Base-by-base conservation (phyloP, 352 stramenopile genomes). In the Halophytophthora batemanensis region DNA sequence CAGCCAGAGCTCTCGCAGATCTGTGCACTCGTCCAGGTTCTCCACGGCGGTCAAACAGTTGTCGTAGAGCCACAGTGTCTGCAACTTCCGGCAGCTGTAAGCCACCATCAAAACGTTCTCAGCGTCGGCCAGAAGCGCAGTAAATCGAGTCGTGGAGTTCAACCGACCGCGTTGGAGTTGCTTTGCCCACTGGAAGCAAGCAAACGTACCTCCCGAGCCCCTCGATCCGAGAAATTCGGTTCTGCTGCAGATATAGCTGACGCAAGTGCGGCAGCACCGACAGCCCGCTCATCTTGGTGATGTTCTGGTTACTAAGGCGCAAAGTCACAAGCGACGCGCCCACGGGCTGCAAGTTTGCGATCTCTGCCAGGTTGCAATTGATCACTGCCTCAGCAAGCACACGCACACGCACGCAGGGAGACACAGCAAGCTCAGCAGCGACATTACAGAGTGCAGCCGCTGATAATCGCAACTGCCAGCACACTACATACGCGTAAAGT, bases 1-100 rank as follows among this genome's bases (percentile, higher is more conserved):
- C 2, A 96, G 56, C 73, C 78, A 93, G 22, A 97, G 59, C 61
- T 96, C 86, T 21, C 79, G 70, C 18, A 97, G 42, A 35, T 95
- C 82, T 12, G 68, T 73, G 45, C 77, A 87, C 15, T 62, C 57
- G 7, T 66, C 60, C 0, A 97, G 60, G 25, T 81, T 82, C 21
- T 90, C 77, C 14, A 96, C 67, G 3, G 19, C 44, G 1, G 54
- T 50, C 29, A 97, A 67, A 33, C 64, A 62, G 47, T 96, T 97
- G 19, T 68, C 65, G 33, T 71, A 88, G 25, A 96, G 41, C 85
- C 88, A 97, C 17, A 96, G 61, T 8, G 64, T 77, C 43, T 80
- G 71, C 17, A 97, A 66, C 43, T 76, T 77, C 0, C 80, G 71
- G 36, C 86, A 95, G 5, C 56, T 71, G 19, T 42, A 7, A 31